A percentile compares a stretch with the other conserved stretches of the same genome.
Conservation (phyloP, 2,329 filamentous ascomycete genomes). For the Hypoxylon sp. region DNA sequence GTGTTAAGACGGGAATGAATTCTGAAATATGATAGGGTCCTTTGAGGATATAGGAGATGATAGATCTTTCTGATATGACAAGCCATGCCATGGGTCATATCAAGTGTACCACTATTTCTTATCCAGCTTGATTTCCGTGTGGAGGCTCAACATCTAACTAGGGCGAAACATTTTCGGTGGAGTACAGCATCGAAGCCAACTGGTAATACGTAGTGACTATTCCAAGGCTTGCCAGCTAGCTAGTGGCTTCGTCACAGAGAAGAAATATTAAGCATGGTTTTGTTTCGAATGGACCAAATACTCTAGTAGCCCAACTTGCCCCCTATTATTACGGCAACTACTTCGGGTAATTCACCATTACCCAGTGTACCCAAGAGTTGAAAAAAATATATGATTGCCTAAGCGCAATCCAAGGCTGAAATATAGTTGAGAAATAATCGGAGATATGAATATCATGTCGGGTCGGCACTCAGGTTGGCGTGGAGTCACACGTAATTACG, state of each 20-base stretch:
- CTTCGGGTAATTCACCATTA: too few relatives aligned
- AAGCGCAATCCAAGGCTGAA: constrained; percentile 1
- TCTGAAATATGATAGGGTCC: neutral
- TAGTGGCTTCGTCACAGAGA: neutral
- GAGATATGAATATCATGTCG: neutral
- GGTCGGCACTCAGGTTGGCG: neutral
- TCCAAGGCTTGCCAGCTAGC: neutral
- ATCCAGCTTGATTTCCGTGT: neutral
- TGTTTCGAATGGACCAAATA: neutral
- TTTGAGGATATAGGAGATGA: neutral
- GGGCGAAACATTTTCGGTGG: constrained; percentile 3
- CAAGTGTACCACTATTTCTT: neutral
- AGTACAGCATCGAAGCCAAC: neutral
- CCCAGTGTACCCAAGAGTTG: too few relatives aligned
- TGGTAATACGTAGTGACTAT: neutral
- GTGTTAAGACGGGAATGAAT: neutral
- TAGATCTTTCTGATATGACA: neutral
- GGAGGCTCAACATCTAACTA: constrained; percentile 14
- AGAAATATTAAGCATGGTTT: neutral
- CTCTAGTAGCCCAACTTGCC: neutral
- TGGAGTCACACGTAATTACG: neutral
- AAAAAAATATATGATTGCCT: neutral
- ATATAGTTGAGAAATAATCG: neutral
- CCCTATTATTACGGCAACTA: too few relatives aligned
- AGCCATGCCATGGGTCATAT: neutral